phyloP scores from a whole-genome alignment of 441 rosid genomes.

The Syzygium syzygioides region DNA sequence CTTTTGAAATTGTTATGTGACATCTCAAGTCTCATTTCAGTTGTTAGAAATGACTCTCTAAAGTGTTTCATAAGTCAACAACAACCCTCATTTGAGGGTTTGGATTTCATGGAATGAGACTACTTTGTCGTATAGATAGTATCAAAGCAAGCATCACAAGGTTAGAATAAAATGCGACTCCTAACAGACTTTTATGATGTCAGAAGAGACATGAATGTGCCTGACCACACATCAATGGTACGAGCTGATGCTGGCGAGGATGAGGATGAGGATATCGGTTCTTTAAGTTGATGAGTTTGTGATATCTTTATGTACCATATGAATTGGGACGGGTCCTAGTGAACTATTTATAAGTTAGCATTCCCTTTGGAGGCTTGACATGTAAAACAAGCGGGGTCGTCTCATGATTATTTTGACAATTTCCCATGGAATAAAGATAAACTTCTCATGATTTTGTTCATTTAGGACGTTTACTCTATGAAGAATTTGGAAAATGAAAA shows the following conservation, averaged over 20 bases:
- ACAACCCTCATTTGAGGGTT: neutral
- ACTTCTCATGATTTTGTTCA: neutral
- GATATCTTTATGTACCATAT: neutral
- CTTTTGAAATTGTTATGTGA: neutral
- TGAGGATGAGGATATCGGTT: neutral
- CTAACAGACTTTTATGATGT: neutral
- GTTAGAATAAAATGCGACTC: neutral
- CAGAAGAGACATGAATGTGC: neutral
- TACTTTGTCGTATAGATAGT: neutral
- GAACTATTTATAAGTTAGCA: neutral
- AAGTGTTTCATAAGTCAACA: neutral
- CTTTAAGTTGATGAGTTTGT: neutral
- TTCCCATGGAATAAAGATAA: neutral
- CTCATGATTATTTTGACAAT: neutral
- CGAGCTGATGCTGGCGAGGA: neutral
- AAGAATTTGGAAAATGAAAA: neutral
- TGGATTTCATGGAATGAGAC: neutral
- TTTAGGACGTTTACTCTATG: neutral
- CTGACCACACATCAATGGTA: neutral
- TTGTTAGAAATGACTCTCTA: neutral
- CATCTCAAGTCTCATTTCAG: neutral
- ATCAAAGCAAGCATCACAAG: neutral
- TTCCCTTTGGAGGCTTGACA: neutral
- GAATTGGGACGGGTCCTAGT: neutral
- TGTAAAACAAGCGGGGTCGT: accelerated